Base-by-base conservation (phyloP, 805 yeast species). In the Phaffomyces opuntiae region DNA sequence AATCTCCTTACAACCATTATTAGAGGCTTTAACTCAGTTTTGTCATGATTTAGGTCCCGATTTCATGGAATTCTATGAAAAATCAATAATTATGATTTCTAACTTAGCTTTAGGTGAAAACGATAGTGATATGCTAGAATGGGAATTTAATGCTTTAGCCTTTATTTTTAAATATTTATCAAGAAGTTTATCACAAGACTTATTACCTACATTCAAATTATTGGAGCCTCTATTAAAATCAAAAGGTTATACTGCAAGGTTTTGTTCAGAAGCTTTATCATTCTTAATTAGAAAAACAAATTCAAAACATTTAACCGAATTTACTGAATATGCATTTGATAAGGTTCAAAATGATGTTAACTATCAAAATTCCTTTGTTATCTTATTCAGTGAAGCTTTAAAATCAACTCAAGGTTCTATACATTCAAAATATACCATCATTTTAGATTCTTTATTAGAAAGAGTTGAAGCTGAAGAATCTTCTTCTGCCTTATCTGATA, bases 21-120 rank as follows among this genome's bases (percentile, higher is more conserved):
- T 88, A 42, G 99, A 93, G 57, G 66, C 85, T 9, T 62, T 89
- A 24, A 77, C 96, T 0, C 95, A 89, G 57, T 83, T 93, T 55
- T 81, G 89, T 36, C 96, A 87, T 55, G 99, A 91, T 67, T 67
- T 91, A 50, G 97, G 96, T 9, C 83, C 91, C 3, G 98, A 91
- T 54, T 93, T 90, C 58, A 74, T 88, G 69, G 77, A 76, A 9
- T 88, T 69, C 57, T 89, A 87, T 57, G 67, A 67, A 2, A 60
- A 65, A 25, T 65, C 88, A 1, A 64, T 91, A 40, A 52, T 57
- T 0, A 53, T 75, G 24, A 70, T 90, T 37, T 74, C 74, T 5
- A 61, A 67, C 0, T 59, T 87, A 43, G 72, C 86, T 8, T 49
- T 65, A 9, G 55, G 58, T 27, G 77, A 78, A 48, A 78, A 77